A percentile compares a stretch with the other conserved stretches of the same genome.
These are phyloP conservation scores for Fusarium sp. DNA, from an alignment of 2,329 filamentous ascomycete genomes.

Conservation along the genomic window DNA sequence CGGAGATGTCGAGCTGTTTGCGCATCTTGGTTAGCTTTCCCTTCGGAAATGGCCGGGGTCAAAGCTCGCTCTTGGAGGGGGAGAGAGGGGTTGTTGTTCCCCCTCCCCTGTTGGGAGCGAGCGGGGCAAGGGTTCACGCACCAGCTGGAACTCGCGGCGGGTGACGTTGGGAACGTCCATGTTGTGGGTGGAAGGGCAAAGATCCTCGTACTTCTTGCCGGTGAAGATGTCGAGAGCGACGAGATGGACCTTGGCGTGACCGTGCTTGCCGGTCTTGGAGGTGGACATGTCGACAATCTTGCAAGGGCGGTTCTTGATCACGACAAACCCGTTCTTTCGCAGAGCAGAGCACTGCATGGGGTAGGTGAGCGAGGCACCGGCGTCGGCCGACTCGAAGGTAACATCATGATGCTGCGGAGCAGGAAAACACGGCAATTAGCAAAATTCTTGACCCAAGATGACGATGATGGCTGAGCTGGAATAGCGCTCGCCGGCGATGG, in stretches of 20 bases:
- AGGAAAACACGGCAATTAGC: constrained; percentile 37
- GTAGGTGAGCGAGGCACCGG: constrained; percentile 91
- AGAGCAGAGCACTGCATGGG: constrained; percentile 99
- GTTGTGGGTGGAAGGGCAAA: constrained; percentile 96
- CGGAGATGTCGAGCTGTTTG: constrained; percentile 84
- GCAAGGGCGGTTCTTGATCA: constrained; percentile 98
- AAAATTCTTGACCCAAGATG: constrained; percentile 13
- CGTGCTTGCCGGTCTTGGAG: constrained; percentile 99
- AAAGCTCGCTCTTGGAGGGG: constrained; percentile 20
- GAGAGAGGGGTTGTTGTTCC: constrained; percentile 30
- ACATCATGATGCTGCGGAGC: constrained; percentile 64
- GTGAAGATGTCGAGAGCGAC: constrained; percentile 99
- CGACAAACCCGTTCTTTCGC: constrained; percentile 98
- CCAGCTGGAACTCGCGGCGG: constrained; percentile 91
- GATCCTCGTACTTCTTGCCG: constrained; percentile 98
- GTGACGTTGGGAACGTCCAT: constrained; percentile 96
- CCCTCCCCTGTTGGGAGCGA: constrained; percentile 25
- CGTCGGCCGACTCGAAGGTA: constrained; percentile 90
- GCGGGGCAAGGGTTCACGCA: constrained; percentile 62
- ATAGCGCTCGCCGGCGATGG: constrained; percentile 8
- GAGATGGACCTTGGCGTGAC: constrained; percentile 99
- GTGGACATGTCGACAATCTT: constrained; percentile 99
- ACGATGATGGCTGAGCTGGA: neutral
- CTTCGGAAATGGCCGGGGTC: constrained; percentile 9
- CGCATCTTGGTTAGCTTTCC: constrained; percentile 27